Base-by-base conservation (phyloP, 257 asterid genomes). In the Buddleja alternifolia region DNA sequence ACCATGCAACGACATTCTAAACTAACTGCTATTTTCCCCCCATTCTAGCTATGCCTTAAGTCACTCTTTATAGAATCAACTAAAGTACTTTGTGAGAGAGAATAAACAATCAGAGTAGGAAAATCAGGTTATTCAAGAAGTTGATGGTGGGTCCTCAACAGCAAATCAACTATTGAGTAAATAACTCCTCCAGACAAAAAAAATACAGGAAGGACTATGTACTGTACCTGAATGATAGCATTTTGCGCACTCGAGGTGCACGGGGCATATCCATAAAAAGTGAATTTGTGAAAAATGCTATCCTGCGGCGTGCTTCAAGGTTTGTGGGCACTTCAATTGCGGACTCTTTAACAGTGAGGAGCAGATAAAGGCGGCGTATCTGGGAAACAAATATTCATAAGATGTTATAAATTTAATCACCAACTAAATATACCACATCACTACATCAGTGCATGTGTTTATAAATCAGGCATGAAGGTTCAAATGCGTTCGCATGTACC, bases 201-300 rank as follows among this genome's bases (percentile, higher is more conserved):
- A 42, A 64, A 52, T 15, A 61, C 24, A 50, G 1, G 36, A 69
- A 19, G 36, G 66, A 68, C 55, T 34, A 56, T 74, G 59, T 45
- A 67, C 23, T 44, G 57, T 66, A 85, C 98, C 97, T 88, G 89
- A 94, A 94, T 48, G 99, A 90, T 47, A 90, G 84, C 99, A 94
- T 94, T 87, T 94, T 94, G 64, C 93, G 96, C 75, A 94, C 99
- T 79, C 90, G 88, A 70, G 99, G 99, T 19, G 99, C 96, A 41
- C 85, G 89, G 44, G 99, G 99, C 97, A 94, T 94, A 71, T 91
- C 83, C 99, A 94, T 94, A 54, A 94, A 94, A 60, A 94, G 86
- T 64, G 99, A 94, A 74, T 94, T 94, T 39, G 99, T 81, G 71
- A 94, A 94, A 81, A 94, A 94, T 61, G 95, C 74, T 74, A 94